Evolutionary conservation across 208 protist species (phyloP).

Genomic region (Acanthamoeba healyi): DNA sequence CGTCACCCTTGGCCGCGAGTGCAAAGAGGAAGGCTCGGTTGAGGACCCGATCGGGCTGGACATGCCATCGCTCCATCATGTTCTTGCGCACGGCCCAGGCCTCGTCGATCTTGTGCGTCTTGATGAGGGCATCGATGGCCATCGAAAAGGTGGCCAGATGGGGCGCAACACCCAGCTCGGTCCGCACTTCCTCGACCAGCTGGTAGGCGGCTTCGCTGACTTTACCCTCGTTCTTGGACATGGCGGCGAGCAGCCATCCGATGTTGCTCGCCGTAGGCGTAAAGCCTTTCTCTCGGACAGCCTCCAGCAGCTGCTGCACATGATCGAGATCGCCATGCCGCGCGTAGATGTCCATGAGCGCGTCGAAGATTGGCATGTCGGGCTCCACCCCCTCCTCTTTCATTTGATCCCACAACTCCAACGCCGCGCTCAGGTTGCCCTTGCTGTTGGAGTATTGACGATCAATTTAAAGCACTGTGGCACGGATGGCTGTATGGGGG

Average conservation of each 20-base stretch:
- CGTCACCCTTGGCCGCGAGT: background rate
- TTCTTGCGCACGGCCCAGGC: conserved; percentile 6
- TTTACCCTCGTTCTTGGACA: background rate
- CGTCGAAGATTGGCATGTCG: background rate
- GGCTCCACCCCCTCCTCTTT: background rate
- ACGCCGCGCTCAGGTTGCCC: background rate
- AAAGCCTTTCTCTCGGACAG: background rate
- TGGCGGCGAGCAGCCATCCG: background rate
- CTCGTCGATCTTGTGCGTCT: background rate
- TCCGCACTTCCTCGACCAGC: background rate
- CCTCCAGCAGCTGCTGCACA: background rate
- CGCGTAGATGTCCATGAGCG: conserved; percentile 12
- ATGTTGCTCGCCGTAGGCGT: background rate
- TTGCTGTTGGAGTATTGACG: background rate
- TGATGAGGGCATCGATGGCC: background rate
- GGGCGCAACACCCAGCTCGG: background rate
- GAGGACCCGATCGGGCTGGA: conserved; percentile 34
- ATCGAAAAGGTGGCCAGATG: background rate
- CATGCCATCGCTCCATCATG: background rate
- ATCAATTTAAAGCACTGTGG: too few species aligned
- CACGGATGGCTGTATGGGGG: too few species aligned
- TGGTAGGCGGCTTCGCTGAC: background rate
- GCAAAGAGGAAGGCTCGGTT: conserved; percentile 7
- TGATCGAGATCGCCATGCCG: background rate
- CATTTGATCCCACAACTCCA: background rate